Percentiles rank a stretch among this genome's conserved stretches.
These are phyloP conservation scores for Jacaranda mimosifolia DNA, from an alignment of 257 asterid species.

Conservation along the genomic window DNA sequence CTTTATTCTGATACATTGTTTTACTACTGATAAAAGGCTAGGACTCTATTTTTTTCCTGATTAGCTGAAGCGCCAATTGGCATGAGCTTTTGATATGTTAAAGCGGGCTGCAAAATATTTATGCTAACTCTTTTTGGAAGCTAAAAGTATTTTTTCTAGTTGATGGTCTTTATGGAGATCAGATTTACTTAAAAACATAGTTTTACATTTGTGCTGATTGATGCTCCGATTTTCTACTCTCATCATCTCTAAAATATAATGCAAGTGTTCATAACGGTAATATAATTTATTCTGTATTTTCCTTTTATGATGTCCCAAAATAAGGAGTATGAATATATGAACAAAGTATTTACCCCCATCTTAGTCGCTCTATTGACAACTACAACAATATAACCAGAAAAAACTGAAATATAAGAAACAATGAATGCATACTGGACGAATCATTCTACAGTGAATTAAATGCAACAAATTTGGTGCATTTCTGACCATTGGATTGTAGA, in stretches of 20 bases:
- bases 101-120: conserved; percentile 15
- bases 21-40: conserved; percentile 25
- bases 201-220: background rate
- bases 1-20: conserved; percentile 34
- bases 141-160: conserved; percentile 15
- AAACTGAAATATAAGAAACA: too few species aligned
- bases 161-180: background rate
- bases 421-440: too few species aligned
- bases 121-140: background rate
- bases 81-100: background rate
- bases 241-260: background rate
- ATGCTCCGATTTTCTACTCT: background rate
- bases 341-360: too few species aligned
- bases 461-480: too few species aligned
- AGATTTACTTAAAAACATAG: too few species aligned
- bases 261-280: background rate
- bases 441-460: too few species aligned
- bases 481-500: too few species aligned
- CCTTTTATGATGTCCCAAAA: too few species aligned
- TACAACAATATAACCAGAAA: too few species aligned
- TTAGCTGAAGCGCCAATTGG: background rate
- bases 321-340: too few species aligned
- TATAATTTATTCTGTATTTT: too few species aligned
- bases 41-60: conserved; percentile 30
- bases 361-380: too few species aligned